Evolutionary conservation across 1,284 basidiomycete species (phyloP).

Genomic region (Ganoderma meredithae): DNA sequence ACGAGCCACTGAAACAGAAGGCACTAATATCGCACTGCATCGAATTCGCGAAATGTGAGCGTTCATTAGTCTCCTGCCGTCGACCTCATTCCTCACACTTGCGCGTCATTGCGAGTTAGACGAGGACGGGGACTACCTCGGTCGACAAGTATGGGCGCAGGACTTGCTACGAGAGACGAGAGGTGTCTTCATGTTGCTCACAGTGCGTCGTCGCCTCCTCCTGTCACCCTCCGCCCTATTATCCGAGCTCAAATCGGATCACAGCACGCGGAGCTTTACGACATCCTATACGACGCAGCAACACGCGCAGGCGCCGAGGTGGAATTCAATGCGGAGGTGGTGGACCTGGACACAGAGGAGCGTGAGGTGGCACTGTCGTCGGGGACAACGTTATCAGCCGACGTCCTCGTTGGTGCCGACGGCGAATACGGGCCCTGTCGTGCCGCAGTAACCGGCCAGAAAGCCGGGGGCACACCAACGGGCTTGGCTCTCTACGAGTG

Average conservation of each 20-base stretch:
- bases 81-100: not conserved
- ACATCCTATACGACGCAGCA: conserved; percentile 53
- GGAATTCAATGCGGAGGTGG: conserved; percentile 32
- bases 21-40: conserved; percentile 49
- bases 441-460: conserved; percentile 43
- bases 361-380: conserved; percentile 50
- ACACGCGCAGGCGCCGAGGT: conserved; percentile 41
- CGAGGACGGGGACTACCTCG: conserved; percentile 54
- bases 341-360: conserved; percentile 31
- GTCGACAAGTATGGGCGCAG: conserved; percentile 59
- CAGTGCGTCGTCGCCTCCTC: conserved; percentile 49
- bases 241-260: conserved; percentile 2
- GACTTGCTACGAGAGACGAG: conserved; percentile 62
- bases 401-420: conserved; percentile 74
- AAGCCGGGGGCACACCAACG: conserved; percentile 39
- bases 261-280: conserved; percentile 51
- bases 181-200: conserved; percentile 59
- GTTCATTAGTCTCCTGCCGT: not conserved
- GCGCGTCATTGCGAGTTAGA: conserved; percentile 12
- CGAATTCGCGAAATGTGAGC: conserved; percentile 48
- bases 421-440: conserved; percentile 47
- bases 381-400: conserved; percentile 55
- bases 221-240: conserved; percentile 26
- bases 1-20: conserved; percentile 45
- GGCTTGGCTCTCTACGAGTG: conserved; percentile 55